Percentiles rank a stretch among this genome's conserved stretches.
These are phyloP conservation scores for Suillus alpinus DNA, from an alignment of 768 basidiomycete species.

Conservation along the genomic window DNA sequence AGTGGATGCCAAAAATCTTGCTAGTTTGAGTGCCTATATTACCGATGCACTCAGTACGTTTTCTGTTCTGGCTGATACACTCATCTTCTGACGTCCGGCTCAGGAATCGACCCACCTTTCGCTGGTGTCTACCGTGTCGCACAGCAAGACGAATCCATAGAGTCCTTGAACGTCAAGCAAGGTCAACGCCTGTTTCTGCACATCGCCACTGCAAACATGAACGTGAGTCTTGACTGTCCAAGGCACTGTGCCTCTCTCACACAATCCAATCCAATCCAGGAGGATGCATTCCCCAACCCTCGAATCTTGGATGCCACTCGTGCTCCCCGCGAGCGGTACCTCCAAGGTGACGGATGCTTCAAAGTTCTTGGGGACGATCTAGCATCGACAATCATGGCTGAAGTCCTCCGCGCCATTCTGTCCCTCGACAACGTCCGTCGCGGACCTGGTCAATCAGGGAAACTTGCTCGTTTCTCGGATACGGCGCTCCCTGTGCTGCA, in stretches of 20 bases:
- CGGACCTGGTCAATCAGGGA: conserved; percentile 67
- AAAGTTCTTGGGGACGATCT: conserved; percentile 51
- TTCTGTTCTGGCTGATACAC: not conserved
- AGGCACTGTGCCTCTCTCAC: no score
- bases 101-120: conserved; percentile 74
- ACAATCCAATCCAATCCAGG: conserved; percentile 32
- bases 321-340: conserved; percentile 39
- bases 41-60: conserved; percentile 69
- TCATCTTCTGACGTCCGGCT: conserved; percentile 6
- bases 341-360: conserved; percentile 49
- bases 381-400: conserved; percentile 55
- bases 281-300: conserved; percentile 50
- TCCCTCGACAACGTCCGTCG: conserved; percentile 56
- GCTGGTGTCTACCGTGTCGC: conserved; percentile 63
- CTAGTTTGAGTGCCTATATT: conserved; percentile 51
- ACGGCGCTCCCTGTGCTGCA: conserved; percentile 44
- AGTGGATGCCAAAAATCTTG: conserved; percentile 33
- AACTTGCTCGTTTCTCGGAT: conserved; percentile 56
- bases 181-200: conserved; percentile 62
- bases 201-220: conserved; percentile 50
- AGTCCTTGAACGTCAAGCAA: conserved; percentile 40
- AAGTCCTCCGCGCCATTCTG: conserved; percentile 65
- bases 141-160: conserved; percentile 42
- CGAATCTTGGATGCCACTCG: conserved; percentile 43
- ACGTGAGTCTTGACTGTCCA: no score